A percentile compares a stretch with the other conserved stretches of the same genome.
Evolutionary conservation across 1,284 basidiomycete genomes (phyloP).

Genomic region (Lentinus polychrous): DNA sequence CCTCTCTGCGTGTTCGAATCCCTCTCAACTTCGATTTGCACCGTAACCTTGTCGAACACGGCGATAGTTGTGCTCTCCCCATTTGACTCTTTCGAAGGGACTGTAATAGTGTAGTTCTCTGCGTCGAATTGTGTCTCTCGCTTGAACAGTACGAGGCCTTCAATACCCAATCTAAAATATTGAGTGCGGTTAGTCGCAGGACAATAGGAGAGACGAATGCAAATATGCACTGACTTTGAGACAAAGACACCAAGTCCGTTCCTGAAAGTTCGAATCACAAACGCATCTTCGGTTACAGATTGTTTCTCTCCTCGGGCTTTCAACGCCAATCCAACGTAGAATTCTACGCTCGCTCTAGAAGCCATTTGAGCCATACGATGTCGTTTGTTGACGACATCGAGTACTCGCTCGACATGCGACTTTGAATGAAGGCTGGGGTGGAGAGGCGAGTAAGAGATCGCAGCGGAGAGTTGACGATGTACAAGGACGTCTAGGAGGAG

Average conservation of each 20-base stretch:
- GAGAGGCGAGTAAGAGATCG: slow-evolving; percentile 80
- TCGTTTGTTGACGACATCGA: slow-evolving; percentile 86
- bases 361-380: slow-evolving; percentile 98
- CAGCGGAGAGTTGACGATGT: slow-evolving; percentile 90
- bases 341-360: slow-evolving; percentile 91
- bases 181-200: neutral
- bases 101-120: slow-evolving; percentile 81
- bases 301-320: slow-evolving; percentile 57
- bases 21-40: slow-evolving; percentile 89
- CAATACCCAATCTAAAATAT: slow-evolving; percentile 78
- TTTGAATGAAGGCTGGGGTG: slow-evolving; percentile 88
- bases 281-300: slow-evolving; percentile 79
- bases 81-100: slow-evolving; percentile 42
- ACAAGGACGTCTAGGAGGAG: slow-evolving; percentile 73
- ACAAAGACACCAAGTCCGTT: slow-evolving; percentile 97
- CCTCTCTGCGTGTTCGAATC: slow-evolving; percentile 93
- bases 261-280: slow-evolving; percentile 90
- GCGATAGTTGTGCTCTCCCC: slow-evolving; percentile 55
- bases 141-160: slow-evolving; percentile 92
- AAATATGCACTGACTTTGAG: slow-evolving; percentile 57
- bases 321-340: slow-evolving; percentile 92
- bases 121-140: slow-evolving; percentile 85
- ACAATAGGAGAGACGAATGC: slow-evolving; percentile 3
- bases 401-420: slow-evolving; percentile 79
- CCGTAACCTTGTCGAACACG: slow-evolving; percentile 90